Evolutionary conservation across 176 grass and related monocot genomes (phyloP).

Genomic region (Oropetium thomaeum): DNA sequence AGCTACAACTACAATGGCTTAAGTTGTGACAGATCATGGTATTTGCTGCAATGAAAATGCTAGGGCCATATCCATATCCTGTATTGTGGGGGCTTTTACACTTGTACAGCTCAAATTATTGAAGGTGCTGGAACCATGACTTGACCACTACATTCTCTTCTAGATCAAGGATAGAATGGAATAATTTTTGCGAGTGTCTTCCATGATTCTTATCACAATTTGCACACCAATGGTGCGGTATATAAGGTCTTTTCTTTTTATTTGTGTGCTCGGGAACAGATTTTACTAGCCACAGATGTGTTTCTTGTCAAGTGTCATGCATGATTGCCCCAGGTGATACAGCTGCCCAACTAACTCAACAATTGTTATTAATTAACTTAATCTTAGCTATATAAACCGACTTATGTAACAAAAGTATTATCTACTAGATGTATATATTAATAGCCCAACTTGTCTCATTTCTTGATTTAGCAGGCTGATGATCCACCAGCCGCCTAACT

Average conservation of each 20-base stretch:
- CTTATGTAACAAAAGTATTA: constrained; percentile 17
- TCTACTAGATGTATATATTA: neutral
- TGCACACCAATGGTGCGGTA: constrained; percentile 23
- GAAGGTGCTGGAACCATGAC: constrained; percentile 33
- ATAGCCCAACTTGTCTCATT: constrained; percentile 31
- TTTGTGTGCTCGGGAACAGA: constrained; percentile 9
- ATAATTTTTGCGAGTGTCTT: constrained; percentile 24
- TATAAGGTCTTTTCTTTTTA: constrained; percentile 4
- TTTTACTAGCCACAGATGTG: constrained; percentile 12
- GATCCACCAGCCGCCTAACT: neutral
- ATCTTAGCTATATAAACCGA: constrained; percentile 25
- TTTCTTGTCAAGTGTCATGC: constrained; percentile 18
- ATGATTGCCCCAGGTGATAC: constrained; percentile 39
- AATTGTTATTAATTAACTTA: constrained; percentile 38
- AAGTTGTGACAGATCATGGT: constrained; percentile 23
- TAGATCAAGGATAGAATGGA: constrained; percentile 47
- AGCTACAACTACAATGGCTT: constrained; percentile 13
- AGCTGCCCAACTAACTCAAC: constrained; percentile 29
- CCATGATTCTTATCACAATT: constrained; percentile 42
- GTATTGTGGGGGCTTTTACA: constrained; percentile 15
- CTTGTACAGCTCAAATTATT: constrained; percentile 50
- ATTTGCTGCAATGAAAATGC: constrained; percentile 10
- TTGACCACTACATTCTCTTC: constrained; percentile 46
- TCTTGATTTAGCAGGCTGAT: constrained; percentile 39
- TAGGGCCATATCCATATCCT: constrained; percentile 8